phyloP scores from a whole-genome alignment of 2,329 filamentous ascomycete genomes.

The Endocalyx cinctus region DNA sequence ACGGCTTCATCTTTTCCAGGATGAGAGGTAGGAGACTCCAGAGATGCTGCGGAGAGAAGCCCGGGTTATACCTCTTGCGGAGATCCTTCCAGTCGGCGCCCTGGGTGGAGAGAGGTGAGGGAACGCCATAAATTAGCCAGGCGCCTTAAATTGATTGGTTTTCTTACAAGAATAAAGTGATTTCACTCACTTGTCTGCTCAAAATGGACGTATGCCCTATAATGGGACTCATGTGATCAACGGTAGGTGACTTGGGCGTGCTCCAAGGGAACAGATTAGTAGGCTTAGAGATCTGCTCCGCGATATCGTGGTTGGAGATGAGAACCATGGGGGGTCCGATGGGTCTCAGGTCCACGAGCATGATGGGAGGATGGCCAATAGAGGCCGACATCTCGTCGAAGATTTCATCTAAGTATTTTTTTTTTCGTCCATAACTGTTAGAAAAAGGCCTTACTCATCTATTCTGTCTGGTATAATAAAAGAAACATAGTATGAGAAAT shows the following conservation, averaged over 20 bases:
- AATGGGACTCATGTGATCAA: conserved; percentile 8
- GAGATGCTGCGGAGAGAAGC: conserved; percentile 34
- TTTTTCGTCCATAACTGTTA: conserved; percentile 4
- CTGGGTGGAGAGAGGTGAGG: too few species aligned
- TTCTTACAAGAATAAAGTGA: conserved; percentile 10
- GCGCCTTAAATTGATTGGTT: too few species aligned
- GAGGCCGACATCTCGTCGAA: conserved; percentile 16
- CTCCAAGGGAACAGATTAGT: conserved; percentile 1
- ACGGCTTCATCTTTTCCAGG: conserved; percentile 29
- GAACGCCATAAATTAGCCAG: conserved; percentile 8
- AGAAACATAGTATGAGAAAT: too few species aligned
- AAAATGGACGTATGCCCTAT: conserved; percentile 11
- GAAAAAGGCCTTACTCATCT: too few species aligned
- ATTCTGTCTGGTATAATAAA: too few species aligned
- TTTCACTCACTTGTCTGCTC: conserved; percentile 7
- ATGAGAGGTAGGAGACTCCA: conserved; percentile 30
- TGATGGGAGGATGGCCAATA: conserved; percentile 1
- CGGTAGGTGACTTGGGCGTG: conserved; percentile 9
- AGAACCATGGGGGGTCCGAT: neutral
- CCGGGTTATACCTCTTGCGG: conserved; percentile 33
- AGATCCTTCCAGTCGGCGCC: conserved; percentile 25
- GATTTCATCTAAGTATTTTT: conserved; percentile 10
- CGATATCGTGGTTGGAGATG: neutral
- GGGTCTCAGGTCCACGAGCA: neutral
- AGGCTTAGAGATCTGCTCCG: neutral